phyloP scores from a whole-genome alignment of 2,329 filamentous ascomycete species.

The Diaporthe sp. region DNA sequence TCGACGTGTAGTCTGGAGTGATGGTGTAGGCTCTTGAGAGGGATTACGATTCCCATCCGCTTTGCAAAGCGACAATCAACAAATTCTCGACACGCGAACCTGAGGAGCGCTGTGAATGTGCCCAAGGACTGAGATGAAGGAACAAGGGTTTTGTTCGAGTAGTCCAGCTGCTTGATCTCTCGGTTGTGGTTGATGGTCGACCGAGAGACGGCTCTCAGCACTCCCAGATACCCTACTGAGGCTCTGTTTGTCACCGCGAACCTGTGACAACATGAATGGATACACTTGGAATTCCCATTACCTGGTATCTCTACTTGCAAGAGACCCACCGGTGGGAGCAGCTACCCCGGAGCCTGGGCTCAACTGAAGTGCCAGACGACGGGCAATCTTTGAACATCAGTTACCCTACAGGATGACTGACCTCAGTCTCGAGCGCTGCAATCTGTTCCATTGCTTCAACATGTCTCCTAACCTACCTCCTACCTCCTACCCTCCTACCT shows the following conservation, averaged over 20 bases:
- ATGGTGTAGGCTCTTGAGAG: constrained; percentile 20
- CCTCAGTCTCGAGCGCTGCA: no score
- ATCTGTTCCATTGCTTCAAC: background rate
- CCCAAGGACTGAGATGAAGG: constrained; percentile 1
- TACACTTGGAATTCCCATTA: background rate
- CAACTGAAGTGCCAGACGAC: background rate
- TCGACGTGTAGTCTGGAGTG: constrained; percentile 14
- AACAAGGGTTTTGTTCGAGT: background rate
- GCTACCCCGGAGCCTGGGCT: background rate
- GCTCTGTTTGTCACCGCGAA: background rate
- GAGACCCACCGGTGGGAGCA: background rate
- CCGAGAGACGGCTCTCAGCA: background rate
- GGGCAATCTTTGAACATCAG: background rate
- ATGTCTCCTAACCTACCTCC: background rate
- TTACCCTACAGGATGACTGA: background rate
- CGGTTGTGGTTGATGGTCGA: background rate
- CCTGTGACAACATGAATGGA: background rate
- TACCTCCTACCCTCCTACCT: background rate
- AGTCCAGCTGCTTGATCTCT: background rate
- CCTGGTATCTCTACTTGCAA: background rate
- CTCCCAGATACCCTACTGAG: background rate
- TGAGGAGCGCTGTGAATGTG: constrained; percentile 16
- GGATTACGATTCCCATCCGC: constrained; percentile 20
- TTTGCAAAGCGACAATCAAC: constrained; percentile 38
- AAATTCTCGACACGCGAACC: constrained; percentile 11